Evolutionary conservation across 2,329 filamentous ascomycete genomes (phyloP).

Genomic region (Beauveria sp.): DNA sequence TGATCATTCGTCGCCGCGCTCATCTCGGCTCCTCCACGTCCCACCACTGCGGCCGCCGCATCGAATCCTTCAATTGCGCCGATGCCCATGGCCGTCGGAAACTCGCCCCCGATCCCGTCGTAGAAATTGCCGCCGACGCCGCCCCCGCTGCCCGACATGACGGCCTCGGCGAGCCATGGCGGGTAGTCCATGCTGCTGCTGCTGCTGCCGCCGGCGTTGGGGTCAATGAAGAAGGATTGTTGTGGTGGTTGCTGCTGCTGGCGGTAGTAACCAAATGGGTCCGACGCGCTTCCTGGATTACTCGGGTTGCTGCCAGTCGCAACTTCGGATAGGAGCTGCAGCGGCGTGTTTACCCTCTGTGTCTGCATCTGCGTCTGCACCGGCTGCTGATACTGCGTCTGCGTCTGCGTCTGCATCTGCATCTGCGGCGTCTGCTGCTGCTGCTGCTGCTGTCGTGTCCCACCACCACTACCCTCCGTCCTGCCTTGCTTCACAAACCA

Average conservation of each 20-base stretch:
- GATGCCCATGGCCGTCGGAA: slow-evolving; percentile 1
- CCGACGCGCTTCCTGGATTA: slow-evolving; percentile 12
- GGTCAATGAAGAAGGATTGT: background rate
- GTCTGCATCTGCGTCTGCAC: slow-evolving; percentile 16
- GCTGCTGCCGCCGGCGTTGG: background rate
- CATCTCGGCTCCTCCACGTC: background rate
- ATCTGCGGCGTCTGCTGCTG: slow-evolving; percentile 2
- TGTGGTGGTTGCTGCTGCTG: background rate
- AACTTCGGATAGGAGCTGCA: slow-evolving; percentile 50
- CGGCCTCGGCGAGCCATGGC: slow-evolving; percentile 9
- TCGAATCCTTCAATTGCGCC: background rate
- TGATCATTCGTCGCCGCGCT: slow-evolving; percentile 28
- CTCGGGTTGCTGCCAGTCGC: slow-evolving; percentile 37
- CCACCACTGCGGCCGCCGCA: slow-evolving; percentile 12
- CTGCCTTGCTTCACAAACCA: slow-evolving; percentile 56
- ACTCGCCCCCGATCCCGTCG: background rate
- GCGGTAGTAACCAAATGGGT: background rate
- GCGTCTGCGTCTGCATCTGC: slow-evolving; percentile 9
- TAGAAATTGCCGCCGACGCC: background rate
- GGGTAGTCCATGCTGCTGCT: background rate
- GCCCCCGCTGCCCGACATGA: background rate
- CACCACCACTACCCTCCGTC: slow-evolving; percentile 8
- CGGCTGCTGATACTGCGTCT: background rate
- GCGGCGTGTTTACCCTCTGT: slow-evolving; percentile 39
- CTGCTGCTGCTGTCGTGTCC: background rate